Conservation (phyloP, 164 flowering plant genomes). For the Berberis thunbergii region DNA sequence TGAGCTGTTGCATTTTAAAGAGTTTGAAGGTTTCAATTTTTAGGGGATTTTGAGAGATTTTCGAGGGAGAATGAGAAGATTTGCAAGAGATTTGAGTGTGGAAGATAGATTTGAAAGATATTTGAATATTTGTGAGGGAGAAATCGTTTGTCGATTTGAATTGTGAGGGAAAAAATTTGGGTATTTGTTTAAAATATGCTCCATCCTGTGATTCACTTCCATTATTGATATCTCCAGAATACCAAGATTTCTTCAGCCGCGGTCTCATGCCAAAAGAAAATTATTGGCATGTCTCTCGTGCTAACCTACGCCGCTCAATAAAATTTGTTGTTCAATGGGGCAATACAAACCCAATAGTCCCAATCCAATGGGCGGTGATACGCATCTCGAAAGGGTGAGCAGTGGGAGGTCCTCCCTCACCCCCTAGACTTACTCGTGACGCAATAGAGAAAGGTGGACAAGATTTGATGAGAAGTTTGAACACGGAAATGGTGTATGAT, state of each 20-base stretch:
- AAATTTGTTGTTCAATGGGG: conserved; percentile 79
- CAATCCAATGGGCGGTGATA: background rate
- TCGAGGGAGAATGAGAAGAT: too few species aligned
- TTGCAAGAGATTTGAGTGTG: too few species aligned
- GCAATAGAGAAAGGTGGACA: conserved; percentile 66
- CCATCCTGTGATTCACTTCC: conserved; percentile 67
- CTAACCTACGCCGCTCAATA: conserved; percentile 45
- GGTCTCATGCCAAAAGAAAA: conserved; percentile 55
- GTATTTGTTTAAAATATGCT: conserved; percentile 82
- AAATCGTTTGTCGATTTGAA: too few species aligned
- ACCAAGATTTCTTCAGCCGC: conserved; percentile 75
- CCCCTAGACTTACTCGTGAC: conserved; percentile 20
- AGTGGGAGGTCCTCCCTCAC: background rate
- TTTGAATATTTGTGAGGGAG: too few species aligned
- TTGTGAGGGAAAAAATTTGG: conserved; percentile 66
- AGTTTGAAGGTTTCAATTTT: too few species aligned
- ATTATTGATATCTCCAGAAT: conserved; percentile 55
- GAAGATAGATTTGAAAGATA: too few species aligned
- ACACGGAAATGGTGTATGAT: conserved; percentile 60
- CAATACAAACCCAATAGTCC: conserved; percentile 30
- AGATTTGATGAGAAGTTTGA: conserved; percentile 48
- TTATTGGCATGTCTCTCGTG: conserved; percentile 51
- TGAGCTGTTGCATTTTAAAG: too few species aligned
- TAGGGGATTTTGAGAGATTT: too few species aligned
- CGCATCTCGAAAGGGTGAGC: too few species aligned